These are phyloP conservation scores for Suhomyces maxii DNA, from an alignment of 1,139 yeast species.

Conservation along the genomic window DNA sequence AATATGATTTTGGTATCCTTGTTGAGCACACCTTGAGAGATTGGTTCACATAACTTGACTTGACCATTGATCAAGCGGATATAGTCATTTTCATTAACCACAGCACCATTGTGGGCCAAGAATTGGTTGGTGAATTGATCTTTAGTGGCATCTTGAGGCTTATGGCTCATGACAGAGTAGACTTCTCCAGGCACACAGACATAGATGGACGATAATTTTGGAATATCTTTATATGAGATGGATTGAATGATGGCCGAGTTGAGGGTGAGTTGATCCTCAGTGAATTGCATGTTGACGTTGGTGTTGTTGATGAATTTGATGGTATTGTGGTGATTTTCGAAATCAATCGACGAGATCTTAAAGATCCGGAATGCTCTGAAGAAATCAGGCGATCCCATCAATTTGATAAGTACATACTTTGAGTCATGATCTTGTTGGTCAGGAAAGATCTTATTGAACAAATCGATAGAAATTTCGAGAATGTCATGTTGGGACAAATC, in stretches of 20 bases:
- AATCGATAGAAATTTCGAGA: slow-evolving; percentile 36
- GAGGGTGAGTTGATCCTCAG: slow-evolving; percentile 34
- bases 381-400: slow-evolving; percentile 47
- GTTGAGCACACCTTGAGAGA: slow-evolving; percentile 60
- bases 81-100: slow-evolving; percentile 34
- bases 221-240: slow-evolving; percentile 27
- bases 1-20: slow-evolving; percentile 51
- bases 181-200: slow-evolving; percentile 49
- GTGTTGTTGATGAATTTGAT: slow-evolving; percentile 42
- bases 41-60: slow-evolving; percentile 68
- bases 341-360: slow-evolving; percentile 34
- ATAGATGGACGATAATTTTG: slow-evolving; percentile 32
- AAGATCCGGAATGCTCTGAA: slow-evolving; percentile 38
- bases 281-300: slow-evolving; percentile 24
- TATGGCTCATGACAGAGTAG: slow-evolving; percentile 36
- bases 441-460: slow-evolving; percentile 36
- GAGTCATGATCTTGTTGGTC: slow-evolving; percentile 14
- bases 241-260: slow-evolving; percentile 35
- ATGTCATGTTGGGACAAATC: slow-evolving; percentile 26
- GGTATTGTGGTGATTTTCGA: slow-evolving; percentile 19
- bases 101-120: slow-evolving; percentile 29
- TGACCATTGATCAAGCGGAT: slow-evolving; percentile 48
- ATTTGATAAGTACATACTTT: slow-evolving; percentile 33
- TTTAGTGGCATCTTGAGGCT: slow-evolving; percentile 27
- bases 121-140: slow-evolving; percentile 29